A percentile compares a stretch with the other conserved stretches of the same genome.
Conservation (phyloP, 768 basidiomycete genomes). For the Tricholoma hemisulphureum region DNA sequence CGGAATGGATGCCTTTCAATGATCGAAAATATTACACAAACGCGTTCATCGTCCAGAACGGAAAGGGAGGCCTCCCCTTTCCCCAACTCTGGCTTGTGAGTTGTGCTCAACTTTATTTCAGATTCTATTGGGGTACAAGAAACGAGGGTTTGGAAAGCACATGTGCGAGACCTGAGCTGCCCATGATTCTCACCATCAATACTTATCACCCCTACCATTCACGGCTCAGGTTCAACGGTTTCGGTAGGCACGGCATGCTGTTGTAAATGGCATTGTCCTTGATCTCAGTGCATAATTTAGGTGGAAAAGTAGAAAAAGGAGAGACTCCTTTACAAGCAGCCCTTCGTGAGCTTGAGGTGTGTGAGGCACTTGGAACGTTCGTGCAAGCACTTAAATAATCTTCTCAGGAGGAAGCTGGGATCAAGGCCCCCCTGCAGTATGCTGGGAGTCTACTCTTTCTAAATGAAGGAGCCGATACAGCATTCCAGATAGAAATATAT, state of each 20-base stretch:
- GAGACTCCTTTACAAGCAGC: conserved; percentile 74
- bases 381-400: background rate
- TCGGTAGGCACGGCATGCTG: conserved; percentile 43
- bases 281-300: conserved; percentile 19
- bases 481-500: conserved; percentile 74
- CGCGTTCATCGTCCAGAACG: conserved; percentile 58
- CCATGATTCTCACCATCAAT: background rate
- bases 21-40: conserved; percentile 61
- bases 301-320: conserved; percentile 76
- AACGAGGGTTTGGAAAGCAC: conserved; percentile 69
- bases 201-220: background rate
- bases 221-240: conserved; percentile 83
- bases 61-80: conserved; percentile 36
- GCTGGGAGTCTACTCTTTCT: conserved; percentile 68
- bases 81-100: background rate
- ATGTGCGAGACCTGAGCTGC: conserved; percentile 40
- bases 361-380: background rate
- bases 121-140: conserved; percentile 76
- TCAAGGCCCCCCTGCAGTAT: conserved; percentile 60
- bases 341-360: conserved; percentile 66
- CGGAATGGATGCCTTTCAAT: conserved; percentile 47
- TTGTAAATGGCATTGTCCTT: background rate
- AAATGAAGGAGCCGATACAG: conserved; percentile 49
- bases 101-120: conserved; percentile 23
- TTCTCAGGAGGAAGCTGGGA: conserved; percentile 78